A percentile compares a stretch with the other conserved stretches of the same genome.
These are phyloP conservation scores for Globisporangium echinulatum DNA, from an alignment of 352 stramenopile species.

Conservation along the genomic window DNA sequence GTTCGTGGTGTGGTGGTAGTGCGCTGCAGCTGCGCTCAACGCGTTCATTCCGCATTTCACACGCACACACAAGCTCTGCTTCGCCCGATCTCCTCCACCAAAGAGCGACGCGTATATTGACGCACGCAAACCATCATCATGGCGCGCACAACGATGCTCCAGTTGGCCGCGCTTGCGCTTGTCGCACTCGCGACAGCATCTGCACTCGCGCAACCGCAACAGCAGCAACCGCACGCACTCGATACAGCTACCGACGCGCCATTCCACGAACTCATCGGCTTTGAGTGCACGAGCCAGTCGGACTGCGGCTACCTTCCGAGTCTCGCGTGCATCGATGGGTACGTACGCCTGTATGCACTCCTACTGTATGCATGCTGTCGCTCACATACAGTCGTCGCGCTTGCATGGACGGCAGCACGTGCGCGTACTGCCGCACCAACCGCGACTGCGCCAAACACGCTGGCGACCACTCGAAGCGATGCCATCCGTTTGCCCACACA, in stretches of 20 bases:
- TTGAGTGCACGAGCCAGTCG: slow-evolving; percentile 33
- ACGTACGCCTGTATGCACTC: background rate
- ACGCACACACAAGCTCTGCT: no score
- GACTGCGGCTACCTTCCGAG: slow-evolving; percentile 78
- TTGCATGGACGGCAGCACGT: slow-evolving; percentile 29
- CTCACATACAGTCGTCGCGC: background rate
- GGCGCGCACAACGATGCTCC: slow-evolving; percentile 1
- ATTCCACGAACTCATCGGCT: slow-evolving; percentile 32
- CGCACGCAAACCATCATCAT: background rate
- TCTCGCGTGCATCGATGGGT: slow-evolving; percentile 63
- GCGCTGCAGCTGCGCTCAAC: no score
- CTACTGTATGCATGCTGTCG: background rate
- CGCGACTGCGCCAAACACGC: slow-evolving; percentile 43
- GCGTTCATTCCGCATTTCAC: no score
- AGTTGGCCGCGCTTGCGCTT: slow-evolving; percentile 1
- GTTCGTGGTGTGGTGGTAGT: no score
- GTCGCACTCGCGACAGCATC: background rate
- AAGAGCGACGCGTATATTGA: no score
- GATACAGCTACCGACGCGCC: slow-evolving; percentile 1
- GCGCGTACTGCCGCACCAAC: slow-evolving; percentile 59
- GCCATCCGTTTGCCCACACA: slow-evolving; percentile 29
- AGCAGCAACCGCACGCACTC: background rate
- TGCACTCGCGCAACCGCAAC: background rate
- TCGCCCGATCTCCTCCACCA: no score
- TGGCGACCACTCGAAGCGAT: slow-evolving; percentile 52